Conservation (phyloP, 2,329 filamentous ascomycete genomes). For the Aspergillus sp. region DNA sequence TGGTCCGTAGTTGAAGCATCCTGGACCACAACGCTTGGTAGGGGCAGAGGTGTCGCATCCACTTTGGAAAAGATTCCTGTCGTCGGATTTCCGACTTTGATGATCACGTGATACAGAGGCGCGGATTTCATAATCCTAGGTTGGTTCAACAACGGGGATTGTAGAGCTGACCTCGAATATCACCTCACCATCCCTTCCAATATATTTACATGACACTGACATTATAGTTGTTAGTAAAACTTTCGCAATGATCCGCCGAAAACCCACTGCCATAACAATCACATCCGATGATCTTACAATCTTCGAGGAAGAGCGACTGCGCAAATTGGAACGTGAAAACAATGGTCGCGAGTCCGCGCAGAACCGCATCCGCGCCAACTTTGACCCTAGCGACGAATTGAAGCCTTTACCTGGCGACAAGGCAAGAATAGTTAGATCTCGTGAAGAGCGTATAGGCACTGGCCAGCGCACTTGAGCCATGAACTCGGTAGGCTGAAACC, state of each 20-base stretch:
- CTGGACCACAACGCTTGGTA: conserved; percentile 7
- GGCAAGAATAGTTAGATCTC: conserved; percentile 46
- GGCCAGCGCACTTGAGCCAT: conserved; percentile 17
- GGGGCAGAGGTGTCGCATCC: neutral
- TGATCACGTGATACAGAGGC: conserved; percentile 7
- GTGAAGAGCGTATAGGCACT: conserved; percentile 49
- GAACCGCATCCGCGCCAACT: conserved; percentile 24
- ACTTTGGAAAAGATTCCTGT: neutral
- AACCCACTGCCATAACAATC: conserved; percentile 52
- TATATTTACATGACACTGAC: neutral
- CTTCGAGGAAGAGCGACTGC: conserved; percentile 46
- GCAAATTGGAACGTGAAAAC: conserved; percentile 29
- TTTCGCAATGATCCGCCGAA: conserved; percentile 48
- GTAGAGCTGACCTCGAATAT: too few species aligned
- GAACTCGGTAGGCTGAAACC: neutral
- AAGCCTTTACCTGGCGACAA: conserved; percentile 52
- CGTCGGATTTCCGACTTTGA: neutral
- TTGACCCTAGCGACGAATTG: conserved; percentile 51
- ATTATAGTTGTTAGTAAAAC: conserved; percentile 2
- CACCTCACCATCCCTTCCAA: neutral
- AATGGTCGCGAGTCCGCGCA: conserved; percentile 24
- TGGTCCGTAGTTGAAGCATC: conserved; percentile 29
- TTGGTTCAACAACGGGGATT: too few species aligned
- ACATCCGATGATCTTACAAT: conserved; percentile 49
- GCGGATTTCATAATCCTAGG: too few species aligned